Base-by-base conservation (phyloP, 2,329 filamentous ascomycete genomes). In the Stachybotrys elegans region DNA sequence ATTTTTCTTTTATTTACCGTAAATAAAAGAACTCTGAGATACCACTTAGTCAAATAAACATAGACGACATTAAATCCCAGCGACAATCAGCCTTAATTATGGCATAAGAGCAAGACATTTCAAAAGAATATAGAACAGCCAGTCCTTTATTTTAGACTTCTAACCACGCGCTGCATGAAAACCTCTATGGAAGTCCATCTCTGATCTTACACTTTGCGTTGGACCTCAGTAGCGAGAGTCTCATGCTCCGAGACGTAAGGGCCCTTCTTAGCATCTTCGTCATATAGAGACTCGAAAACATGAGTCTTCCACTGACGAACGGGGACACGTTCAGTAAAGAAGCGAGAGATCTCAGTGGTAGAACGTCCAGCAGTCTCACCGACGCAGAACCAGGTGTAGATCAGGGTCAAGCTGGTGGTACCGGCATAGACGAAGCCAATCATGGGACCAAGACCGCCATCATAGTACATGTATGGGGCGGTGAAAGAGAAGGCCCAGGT, bases 381-480 rank as follows among this genome's bases (percentile, higher is more conserved):
- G 2, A 68, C 64, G 43, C 66, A 68, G 49, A 65, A 68, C 58
- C 59, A 69, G 13, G 56, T 54, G 48, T 58, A 64, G 6, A 53
- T 44, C 14, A 62, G 40, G 11, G 56, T 51, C 22, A 58, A 45
- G 20, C 54, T 41, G 0, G 57, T 58, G 1, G 55, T 58, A 13
- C 58, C 60, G 8, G 56, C 56, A 43, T 65, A 64, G n/a, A 65
- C 51, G 40, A 64, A 65, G 6, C 59, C 56, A 6, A 60, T 48
- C 59, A 57, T 65, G 12, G 62, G 59, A 5, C 62, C 60, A 16
- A 63, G 48, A 11, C 53, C 50, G 1, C 48, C 61, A 8, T 49
- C 44, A 47, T 64, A 63, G 51, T 65, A 65, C 32, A 65, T 48
- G 42, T 65, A 65, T 2, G 61, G 62, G 12, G 51, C 51, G 13